Evolutionary conservation across 306 rosid genomes (phyloP), one percentile per base, ranked within the genome.

Genomic region (Quercus berberidifolia): DNA sequence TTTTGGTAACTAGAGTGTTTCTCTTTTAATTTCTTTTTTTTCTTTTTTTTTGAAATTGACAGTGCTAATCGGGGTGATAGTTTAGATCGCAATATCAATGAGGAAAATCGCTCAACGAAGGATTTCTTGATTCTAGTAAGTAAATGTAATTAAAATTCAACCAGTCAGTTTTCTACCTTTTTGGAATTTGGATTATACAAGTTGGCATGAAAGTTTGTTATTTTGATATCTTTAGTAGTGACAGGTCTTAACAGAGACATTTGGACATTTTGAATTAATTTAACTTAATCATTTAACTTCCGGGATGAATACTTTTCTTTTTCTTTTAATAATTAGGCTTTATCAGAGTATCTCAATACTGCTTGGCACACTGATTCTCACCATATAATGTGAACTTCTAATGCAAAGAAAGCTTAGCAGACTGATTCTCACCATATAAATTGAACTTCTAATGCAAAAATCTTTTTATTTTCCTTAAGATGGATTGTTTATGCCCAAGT

Each of bases 71-170:
- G 89, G 75, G 99, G 98, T 33, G 99, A 96, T 88, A 96, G 96
- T 93, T 91, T 96, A 86, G 98, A 96, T 86, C 97, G 93, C 78
- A 89, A 89, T 83, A 90, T 96, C 80, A 91, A 93, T 71, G 82
- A 87, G 87, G 98, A 96, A 90, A 88, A 87, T 69, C 88, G 74
- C 64, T 72, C 84, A 12, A 88, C 98, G 67, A 93, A 89, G 84
- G 99, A 96, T 86, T 96, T 96, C 86, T 76, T 93, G 82, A 90
- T 96, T 83, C 96, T 96, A 76, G 98, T 96, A 91, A 93, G 99
- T 74, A 57, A 57, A 59, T 75, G 30, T 55, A 77, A 33, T 31
- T 77, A 31, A 73, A 71, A 77, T 71, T 74, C 74, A 51, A 77
- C 51, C 77, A 55, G 73, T 71, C 71, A 65, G 31, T 64, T 64